phyloP scores from a whole-genome alignment of 768 basidiomycete genomes.

The Cubamyces lactineus region DNA sequence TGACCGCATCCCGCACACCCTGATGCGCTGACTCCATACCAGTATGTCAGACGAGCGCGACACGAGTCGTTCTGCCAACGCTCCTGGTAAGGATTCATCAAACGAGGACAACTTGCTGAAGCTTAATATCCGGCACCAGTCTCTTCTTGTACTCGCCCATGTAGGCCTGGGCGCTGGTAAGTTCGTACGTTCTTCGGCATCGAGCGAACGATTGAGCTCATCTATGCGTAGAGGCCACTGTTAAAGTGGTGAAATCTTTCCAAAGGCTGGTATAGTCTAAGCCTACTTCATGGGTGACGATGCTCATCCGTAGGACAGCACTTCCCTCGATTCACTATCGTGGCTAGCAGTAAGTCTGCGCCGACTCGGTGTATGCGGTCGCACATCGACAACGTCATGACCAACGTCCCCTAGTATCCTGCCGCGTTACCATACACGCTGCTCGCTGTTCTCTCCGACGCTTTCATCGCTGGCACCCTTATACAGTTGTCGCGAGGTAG shows the following conservation, averaged over 20 bases:
- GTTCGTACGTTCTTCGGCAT: not conserved
- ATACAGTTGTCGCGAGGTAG: slow-evolving; percentile 16
- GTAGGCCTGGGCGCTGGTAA: slow-evolving; percentile 17
- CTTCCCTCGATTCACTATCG: slow-evolving; percentile 10
- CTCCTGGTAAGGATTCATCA: slow-evolving; percentile 7
- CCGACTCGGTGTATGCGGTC: not conserved
- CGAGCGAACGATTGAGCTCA: not conserved
- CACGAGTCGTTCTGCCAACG: slow-evolving; percentile 15
- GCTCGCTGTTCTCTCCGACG: slow-evolving; percentile 22
- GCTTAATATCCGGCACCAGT: not conserved
- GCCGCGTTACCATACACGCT: slow-evolving; percentile 22
- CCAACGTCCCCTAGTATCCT: slow-evolving; percentile 3
- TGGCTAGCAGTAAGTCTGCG: slow-evolving; percentile 14
- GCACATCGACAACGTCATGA: not conserved
- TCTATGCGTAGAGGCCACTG: slow-evolving; percentile 12
- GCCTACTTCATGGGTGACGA: too few relatives aligned
- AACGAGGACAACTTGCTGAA: not conserved
- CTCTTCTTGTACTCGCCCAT: slow-evolving; percentile 18
- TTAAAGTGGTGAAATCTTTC: slow-evolving; percentile 20
- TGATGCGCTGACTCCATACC: not conserved
- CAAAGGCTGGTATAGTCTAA: slow-evolving; percentile 1
- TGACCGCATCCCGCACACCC: not conserved
- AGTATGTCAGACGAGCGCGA: slow-evolving; percentile 19
- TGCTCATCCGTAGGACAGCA: not conserved
- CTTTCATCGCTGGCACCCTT: slow-evolving; percentile 21